These are phyloP conservation scores for Blastocystis hominis DNA, from an alignment of 352 stramenopile genomes.

Conservation along the genomic window DNA sequence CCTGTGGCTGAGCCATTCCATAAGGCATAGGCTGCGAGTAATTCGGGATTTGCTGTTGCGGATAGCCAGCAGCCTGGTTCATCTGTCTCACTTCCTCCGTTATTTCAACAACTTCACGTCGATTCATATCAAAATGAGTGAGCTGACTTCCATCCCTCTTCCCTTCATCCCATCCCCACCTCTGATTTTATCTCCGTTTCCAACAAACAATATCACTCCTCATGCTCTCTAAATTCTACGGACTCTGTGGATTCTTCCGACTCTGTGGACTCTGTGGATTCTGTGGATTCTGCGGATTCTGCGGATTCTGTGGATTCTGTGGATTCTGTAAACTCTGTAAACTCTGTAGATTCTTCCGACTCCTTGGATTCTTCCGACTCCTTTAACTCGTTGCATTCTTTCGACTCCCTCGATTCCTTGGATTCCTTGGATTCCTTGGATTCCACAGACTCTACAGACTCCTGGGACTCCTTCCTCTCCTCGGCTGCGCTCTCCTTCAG, in stretches of 20 bases:
- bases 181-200: neutral
- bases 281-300: neutral
- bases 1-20: neutral
- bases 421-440: neutral
- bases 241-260: neutral
- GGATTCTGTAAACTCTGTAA: neutral
- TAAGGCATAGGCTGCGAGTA: neutral
- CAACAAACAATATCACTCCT: neutral
- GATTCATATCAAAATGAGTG: neutral
- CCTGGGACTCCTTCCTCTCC: neutral
- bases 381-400: no score
- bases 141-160: neutral
- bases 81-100: neutral
- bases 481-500: neutral
- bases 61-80: neutral
- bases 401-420: neutral
- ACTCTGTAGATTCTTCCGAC: no score
- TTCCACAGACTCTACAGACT: no score
- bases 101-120: constrained; percentile 25
- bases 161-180: neutral
- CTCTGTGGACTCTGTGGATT: no score
- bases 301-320: neutral
- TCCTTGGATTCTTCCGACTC: no score
- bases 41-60: neutral
- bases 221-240: neutral